Evolutionary conservation across 192 early-diverging fungal genomes (phyloP), one percentile per base, ranked within the genome.

Genomic region (Piromyces finnis): DNA sequence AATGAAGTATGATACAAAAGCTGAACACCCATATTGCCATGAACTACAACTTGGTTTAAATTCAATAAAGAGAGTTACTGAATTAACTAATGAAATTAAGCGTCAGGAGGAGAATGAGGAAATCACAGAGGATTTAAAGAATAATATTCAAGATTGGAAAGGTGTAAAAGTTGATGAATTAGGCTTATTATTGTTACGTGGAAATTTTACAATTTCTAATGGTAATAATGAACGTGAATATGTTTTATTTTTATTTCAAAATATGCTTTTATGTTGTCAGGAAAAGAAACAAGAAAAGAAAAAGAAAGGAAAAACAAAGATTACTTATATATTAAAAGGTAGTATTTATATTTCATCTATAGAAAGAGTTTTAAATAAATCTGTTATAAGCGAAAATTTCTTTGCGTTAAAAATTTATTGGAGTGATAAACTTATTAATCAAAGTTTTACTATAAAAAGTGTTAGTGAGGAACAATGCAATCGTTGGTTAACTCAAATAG

Each of bases 191-290:
- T 88, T 94, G 77, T 87, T 99, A 30, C 90, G 93, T 80, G 98
- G 98, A 82, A 92, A 92, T 68, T 93, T 99, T 81, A 85, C 91
- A 77, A 95, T 98, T 89, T 87, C 90, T 18, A 92, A 90, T 37
- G 90, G 92, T 80, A 92, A 94, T 80, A 84, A 90, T 14, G 95
- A 97, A 79, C 90, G 91, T 78, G 94, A 95, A 83, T 91, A 95
- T 51, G 87, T 92, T n/a, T 92, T 99, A 13, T 98, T 92, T 84
- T 87, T 99, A 79, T 99, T 99, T 88, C 95, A 98, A 83, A 91
- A 90, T 82, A 94, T 95, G 41, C 86, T 99, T 6, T 88, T 99
- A 18, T 95, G 94, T 84, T 97, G 95, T 89, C 96, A 97, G 83
- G 95, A 97, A 27, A 83, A 85, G 30, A 36, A 97, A 83, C 95